A percentile compares a stretch with the other conserved stretches of the same genome.
Evolutionary conservation across 306 rosid genomes (phyloP).

Genomic region (Dalbergia cochinchinensis): DNA sequence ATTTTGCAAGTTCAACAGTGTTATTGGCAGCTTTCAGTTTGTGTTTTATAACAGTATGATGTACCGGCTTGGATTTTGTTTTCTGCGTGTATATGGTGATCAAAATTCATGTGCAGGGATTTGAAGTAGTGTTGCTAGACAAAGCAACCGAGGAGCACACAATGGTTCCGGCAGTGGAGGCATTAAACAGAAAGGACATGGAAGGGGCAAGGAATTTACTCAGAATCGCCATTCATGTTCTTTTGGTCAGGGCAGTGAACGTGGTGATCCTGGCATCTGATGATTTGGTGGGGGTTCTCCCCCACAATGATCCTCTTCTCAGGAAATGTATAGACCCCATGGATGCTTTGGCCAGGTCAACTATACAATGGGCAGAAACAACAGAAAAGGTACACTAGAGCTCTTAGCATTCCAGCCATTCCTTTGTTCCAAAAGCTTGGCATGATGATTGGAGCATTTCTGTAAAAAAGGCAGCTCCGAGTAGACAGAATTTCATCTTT

Average conservation of each 20-base stretch:
- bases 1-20: conserved; percentile 14
- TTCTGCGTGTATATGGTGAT: neutral
- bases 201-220: conserved; percentile 63
- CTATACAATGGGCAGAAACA: conserved; percentile 60
- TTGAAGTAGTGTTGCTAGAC: conserved; percentile 54
- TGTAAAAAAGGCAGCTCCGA: conserved; percentile 15
- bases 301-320: conserved; percentile 62
- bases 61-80: conserved; percentile 12
- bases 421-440: conserved; percentile 9
- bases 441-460: conserved; percentile 6
- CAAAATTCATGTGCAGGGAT: conserved; percentile 47
- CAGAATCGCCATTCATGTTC: conserved; percentile 61
- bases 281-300: conserved; percentile 58
- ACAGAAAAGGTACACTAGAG: conserved; percentile 32
- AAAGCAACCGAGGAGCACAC: conserved; percentile 51
- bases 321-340: conserved; percentile 61
- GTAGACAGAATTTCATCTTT: conserved; percentile 15
- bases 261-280: conserved; percentile 61
- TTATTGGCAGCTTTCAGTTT: neutral
- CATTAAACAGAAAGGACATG: conserved; percentile 55
- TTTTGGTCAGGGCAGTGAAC: conserved; percentile 57
- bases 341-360: conserved; percentile 66
- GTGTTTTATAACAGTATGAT: neutral
- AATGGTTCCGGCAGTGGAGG: conserved; percentile 56
- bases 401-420: conserved; percentile 38